Evolutionary conservation across 2,329 filamentous ascomycete species (phyloP), one percentile per base, ranked within the genome.

Genomic region (Fusarium cicatricum): DNA sequence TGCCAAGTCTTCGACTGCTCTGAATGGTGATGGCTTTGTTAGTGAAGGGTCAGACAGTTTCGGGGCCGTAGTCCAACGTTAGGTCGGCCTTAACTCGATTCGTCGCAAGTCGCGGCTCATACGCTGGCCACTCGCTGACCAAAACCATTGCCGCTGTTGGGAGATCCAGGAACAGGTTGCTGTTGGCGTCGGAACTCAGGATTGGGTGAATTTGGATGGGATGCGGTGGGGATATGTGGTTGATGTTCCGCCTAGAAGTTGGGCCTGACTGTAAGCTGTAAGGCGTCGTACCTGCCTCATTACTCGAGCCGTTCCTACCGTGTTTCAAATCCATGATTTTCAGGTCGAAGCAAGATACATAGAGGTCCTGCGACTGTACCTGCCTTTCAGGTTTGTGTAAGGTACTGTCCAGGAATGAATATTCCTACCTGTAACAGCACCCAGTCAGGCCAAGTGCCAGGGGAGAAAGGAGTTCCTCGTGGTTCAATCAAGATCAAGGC

Each of bases 81-180:
- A 32, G 29, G 7, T 34, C 19, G 17, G n/a, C 21, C 23, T 40
- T 31, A 32, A 40, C 19, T 40, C 29, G 28, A 53, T 54, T 33
- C 28, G 43, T 40, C 23, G 12, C 31, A 29, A 15, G 34, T 42
- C 17, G 26, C 33, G 17, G 37, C 28, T 50, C 29, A 29, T 45
- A 48, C 28, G 28, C 46, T 42, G 36, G 31, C 41, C 11, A 16
- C 10, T 44, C 46, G 52, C 46, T 60, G 52, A 60, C 52, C 52
- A 60, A 60, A 50, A 28, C 29, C 36, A 31, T 45, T 32, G 40
- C 36, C 34, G 48, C 36, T 14, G 56, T 59, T 59, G 52, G 56
- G 51, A 49, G 37, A 59, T 38, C 29, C 41, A 40, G 21, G 39
- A 31, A 50, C 39, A 17, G 26, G 36, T 43, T 29, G 26, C 38